Evolutionary conservation across 345 rosid genomes (phyloP), one percentile per base, ranked within the genome.

Genomic region (Citrus trifoliata): DNA sequence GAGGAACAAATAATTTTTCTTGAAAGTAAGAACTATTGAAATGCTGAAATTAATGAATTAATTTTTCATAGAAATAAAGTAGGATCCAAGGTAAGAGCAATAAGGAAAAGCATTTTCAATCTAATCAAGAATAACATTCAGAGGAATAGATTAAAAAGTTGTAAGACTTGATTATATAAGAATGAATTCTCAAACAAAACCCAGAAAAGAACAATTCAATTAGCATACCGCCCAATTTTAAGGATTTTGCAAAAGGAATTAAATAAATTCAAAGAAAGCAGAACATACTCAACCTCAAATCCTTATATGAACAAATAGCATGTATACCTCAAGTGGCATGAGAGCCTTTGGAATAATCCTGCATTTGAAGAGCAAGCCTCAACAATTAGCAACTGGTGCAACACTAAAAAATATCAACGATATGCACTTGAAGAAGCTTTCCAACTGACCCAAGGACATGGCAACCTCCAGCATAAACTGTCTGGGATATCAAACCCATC

Each of bases 311-410:
- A 46, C 76, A 68, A 61, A 76, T 55, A 80, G 62, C 37, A 75
- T 37, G 48, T 33, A 78, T 85, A 95, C 99, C 99, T 95, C 99
- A 48, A 91, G 84, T 7, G 99, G 90, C 96, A 92, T 95, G 71
- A 95, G 93, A 71, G 97, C 97, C 86, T 84, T 90, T 51, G 99
- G 99, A 86, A 96, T 96, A 83, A 96, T 83, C 84, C 99, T 96
- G 95, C 89, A 89, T 42, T 80, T 62, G 75, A 77, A 83, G 80
- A 83, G 66, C 72, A 65, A 66, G 21, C 56, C 61, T 42, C 73
- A 77, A 62, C 24, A 56, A 51, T 55, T 33, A 76, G 38, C 33
- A 80, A 76, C 62, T 22, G 27, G 28, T 72, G 74, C 70, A 63
- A 56, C 48, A 66, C 66, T 64, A 65, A 76, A 70, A 46, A 69